Conservation (phyloP, 495 filamentous ascomycete species). For the Penicillium goetzii region DNA sequence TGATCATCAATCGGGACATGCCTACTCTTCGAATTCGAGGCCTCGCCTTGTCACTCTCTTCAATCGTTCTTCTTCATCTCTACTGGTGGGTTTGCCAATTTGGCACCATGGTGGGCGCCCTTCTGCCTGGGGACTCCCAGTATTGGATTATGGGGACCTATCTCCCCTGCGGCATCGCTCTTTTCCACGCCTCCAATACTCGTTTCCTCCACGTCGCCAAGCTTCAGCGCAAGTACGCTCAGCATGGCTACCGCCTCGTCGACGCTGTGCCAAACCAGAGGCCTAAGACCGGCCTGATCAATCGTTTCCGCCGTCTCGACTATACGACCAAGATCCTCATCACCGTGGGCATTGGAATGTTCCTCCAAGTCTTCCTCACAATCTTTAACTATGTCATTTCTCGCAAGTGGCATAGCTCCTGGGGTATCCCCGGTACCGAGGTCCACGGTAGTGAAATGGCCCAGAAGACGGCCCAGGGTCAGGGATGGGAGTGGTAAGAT, state of each 20-base stretch:
- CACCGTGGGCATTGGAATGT: constrained; percentile 34
- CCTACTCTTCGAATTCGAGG: constrained; percentile 68
- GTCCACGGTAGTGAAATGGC: constrained; percentile 42
- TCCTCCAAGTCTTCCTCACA: constrained; percentile 8
- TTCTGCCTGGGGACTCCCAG: constrained; percentile 60
- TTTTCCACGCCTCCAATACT: constrained; percentile 71
- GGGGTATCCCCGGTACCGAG: constrained; percentile 53
- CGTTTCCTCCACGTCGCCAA: constrained; percentile 67
- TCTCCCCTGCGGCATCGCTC: constrained; percentile 69
- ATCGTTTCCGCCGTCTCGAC: constrained; percentile 34
- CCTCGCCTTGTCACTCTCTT: constrained; percentile 59
- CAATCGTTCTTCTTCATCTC: constrained; percentile 64
- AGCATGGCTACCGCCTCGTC: constrained; percentile 15
- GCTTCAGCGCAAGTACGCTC: constrained; percentile 39
- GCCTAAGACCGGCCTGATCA: constrained; percentile 25
- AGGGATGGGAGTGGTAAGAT: constrained; percentile 68
- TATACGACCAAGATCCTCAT: constrained; percentile 35
- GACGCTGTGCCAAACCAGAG: constrained; percentile 10
- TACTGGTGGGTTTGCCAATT: constrained; percentile 65
- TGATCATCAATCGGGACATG: constrained; percentile 57
- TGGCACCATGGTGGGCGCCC: constrained; percentile 61
- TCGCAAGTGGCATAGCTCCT: constrained; percentile 65
- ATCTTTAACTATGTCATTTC: constrained; percentile 66
- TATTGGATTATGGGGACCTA: constrained; percentile 79
- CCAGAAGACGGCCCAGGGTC: constrained; percentile 43